Conservation (phyloP, 495 filamentous ascomycete genomes). For the Penicillium parvum region DNA sequence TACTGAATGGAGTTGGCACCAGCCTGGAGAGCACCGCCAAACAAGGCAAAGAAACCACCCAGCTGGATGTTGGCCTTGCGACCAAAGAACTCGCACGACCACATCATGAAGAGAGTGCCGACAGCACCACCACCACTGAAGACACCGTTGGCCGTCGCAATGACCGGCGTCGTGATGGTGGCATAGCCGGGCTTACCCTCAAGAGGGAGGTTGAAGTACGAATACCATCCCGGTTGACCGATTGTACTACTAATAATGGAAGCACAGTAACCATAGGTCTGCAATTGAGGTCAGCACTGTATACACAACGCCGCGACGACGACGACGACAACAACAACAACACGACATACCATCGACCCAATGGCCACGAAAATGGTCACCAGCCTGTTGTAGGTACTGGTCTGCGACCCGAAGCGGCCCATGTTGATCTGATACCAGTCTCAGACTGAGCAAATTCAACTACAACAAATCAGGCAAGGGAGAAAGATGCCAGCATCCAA, state of each 20-base stretch:
- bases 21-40: conserved; percentile 44
- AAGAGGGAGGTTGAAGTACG: conserved; percentile 38
- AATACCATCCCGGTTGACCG: conserved; percentile 50
- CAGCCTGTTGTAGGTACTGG: conserved; percentile 33
- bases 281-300: too few species aligned
- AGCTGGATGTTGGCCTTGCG: conserved; percentile 44
- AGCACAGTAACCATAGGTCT: conserved; percentile 47
- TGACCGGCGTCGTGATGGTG: conserved; percentile 41
- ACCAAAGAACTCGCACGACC: conserved; percentile 40
- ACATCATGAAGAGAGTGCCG: conserved; percentile 40
- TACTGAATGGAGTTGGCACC: conserved; percentile 39
- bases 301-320: too few species aligned
- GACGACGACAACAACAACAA: too few species aligned
- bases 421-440: conserved; percentile 6
- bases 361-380: conserved; percentile 35
- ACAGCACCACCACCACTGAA: conserved; percentile 44
- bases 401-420: conserved; percentile 28
- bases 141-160: conserved; percentile 48
- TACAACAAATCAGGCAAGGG: not conserved
- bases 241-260: conserved; percentile 50
- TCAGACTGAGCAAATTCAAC: not conserved
- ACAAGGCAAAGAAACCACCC: conserved; percentile 37
- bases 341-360: conserved; percentile 31
- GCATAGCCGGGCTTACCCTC: conserved; percentile 39
- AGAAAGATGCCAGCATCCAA: not conserved